Conservation (phyloP, 2,329 filamentous ascomycete genomes). For the Alternaria triticimaculans region DNA sequence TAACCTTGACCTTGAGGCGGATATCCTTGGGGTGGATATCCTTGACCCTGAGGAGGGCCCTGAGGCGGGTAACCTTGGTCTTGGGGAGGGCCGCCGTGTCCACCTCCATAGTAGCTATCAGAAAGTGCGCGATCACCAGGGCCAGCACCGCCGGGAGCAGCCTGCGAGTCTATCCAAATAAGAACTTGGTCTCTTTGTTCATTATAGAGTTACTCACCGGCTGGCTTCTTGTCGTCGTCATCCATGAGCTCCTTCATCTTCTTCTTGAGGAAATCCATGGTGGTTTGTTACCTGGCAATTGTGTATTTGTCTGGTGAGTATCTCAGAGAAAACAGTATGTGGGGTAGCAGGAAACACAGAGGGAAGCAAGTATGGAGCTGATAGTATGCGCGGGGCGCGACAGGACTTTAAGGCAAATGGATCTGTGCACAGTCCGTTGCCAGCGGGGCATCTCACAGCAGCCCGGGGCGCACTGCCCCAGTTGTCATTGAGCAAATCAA, state of each 20-base stretch:
- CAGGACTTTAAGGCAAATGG: slow-evolving; percentile 28
- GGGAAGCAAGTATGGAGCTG: slow-evolving; percentile 12
- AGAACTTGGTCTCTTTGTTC: not conserved
- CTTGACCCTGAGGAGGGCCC: slow-evolving; percentile 30
- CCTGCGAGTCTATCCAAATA: slow-evolving; percentile 13
- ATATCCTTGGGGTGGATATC: slow-evolving; percentile 35
- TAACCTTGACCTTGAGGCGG: slow-evolving; percentile 33
- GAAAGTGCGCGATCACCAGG: slow-evolving; percentile 30
- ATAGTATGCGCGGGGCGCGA: slow-evolving; percentile 11
- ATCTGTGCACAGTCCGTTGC: slow-evolving; percentile 13
- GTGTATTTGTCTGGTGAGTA: not conserved
- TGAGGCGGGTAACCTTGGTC: slow-evolving; percentile 22
- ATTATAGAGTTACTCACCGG: slow-evolving; percentile 17
- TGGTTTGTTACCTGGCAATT: not conserved
- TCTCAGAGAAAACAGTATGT: not conserved
- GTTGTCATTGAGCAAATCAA: slow-evolving; percentile 14
- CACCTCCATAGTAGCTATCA: slow-evolving; percentile 28
- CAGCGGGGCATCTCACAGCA: slow-evolving; percentile 18
- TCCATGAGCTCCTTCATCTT: slow-evolving; percentile 55
- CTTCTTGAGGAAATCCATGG: slow-evolving; percentile 57
- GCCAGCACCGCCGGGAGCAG: slow-evolving; percentile 22
- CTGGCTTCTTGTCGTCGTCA: slow-evolving; percentile 47
- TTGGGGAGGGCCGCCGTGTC: slow-evolving; percentile 5
- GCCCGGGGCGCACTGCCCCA: slow-evolving; percentile 5
- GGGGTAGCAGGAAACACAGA: not conserved